Conservation (phyloP, 371 early-diverging fungal genomes). For the Saksenaea vasiformis region DNA sequence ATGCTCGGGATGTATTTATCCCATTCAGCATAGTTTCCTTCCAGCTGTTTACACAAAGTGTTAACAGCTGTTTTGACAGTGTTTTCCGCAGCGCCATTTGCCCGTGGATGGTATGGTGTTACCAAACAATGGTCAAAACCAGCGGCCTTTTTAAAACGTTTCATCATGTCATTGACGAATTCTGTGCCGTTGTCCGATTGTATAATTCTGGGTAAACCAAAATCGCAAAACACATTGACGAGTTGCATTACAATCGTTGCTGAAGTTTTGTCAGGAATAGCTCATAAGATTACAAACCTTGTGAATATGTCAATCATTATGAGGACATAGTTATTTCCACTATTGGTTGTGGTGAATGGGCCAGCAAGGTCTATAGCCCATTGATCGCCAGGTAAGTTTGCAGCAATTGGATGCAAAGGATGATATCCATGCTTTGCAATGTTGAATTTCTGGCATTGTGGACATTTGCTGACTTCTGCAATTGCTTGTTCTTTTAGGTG, state of each 20-base stretch:
- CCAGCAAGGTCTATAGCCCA: slow-evolving; percentile 31
- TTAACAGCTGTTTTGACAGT: slow-evolving; percentile 15
- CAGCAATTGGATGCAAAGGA: slow-evolving; percentile 18
- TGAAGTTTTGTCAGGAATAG: slow-evolving; percentile 19
- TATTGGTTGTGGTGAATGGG: slow-evolving; percentile 12
- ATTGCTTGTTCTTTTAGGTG: slow-evolving; percentile 20
- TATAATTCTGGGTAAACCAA: slow-evolving; percentile 23
- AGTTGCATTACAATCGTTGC: slow-evolving; percentile 12
- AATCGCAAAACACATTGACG: slow-evolving; percentile 16
- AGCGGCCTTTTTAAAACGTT: not conserved
- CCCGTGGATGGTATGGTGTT: slow-evolving; percentile 23
- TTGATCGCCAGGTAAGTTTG: slow-evolving; percentile 21
- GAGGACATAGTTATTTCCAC: slow-evolving; percentile 15
- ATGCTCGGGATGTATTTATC: slow-evolving; percentile 17
- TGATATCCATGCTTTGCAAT: slow-evolving; percentile 17
- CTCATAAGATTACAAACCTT: slow-evolving; percentile 16
- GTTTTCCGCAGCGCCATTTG: slow-evolving; percentile 28
- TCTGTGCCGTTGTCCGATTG: slow-evolving; percentile 30
- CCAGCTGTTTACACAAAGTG: slow-evolving; percentile 15
- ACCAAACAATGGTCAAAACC: slow-evolving; percentile 22
- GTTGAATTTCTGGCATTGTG: slow-evolving; percentile 16
- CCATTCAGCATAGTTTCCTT: slow-evolving; percentile 21
- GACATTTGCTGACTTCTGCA: slow-evolving; percentile 12
- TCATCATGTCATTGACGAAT: slow-evolving; percentile 16
- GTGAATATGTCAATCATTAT: slow-evolving; percentile 26